These are phyloP conservation scores for Colletotrichum melonis DNA, from an alignment of 2,329 filamentous ascomycete genomes.

Conservation along the genomic window DNA sequence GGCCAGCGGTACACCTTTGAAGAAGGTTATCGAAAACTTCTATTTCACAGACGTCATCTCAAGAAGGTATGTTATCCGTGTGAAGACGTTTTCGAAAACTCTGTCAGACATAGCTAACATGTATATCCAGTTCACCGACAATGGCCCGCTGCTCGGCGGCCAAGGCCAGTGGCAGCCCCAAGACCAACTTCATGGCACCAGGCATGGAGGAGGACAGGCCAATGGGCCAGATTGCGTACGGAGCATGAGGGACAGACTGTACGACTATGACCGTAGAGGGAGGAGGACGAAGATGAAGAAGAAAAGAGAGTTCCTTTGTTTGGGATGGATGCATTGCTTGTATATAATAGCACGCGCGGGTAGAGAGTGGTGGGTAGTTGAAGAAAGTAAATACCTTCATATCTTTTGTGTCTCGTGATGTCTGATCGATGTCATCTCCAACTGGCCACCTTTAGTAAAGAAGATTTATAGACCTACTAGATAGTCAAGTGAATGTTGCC, in stretches of 20 bases:
- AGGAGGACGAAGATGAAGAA: conserved; percentile 45
- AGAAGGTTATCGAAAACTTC: conserved; percentile 93
- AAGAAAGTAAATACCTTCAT: conserved; percentile 38
- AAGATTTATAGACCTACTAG: too few relatives aligned
- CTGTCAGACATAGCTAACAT: conserved; percentile 26
- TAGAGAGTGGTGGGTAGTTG: conserved; percentile 29
- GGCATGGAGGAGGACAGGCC: conserved; percentile 73
- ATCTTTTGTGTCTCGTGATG: neutral
- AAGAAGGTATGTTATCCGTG: conserved; percentile 75
- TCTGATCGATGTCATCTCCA: neutral
- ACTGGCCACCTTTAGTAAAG: too few relatives aligned
- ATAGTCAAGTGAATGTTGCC: too few relatives aligned
- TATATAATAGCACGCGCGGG: conserved; percentile 51
- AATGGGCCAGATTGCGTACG: conserved; percentile 71
- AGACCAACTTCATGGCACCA: conserved; percentile 83
- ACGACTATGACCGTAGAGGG: conserved; percentile 42
- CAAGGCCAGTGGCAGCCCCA: conserved; percentile 83
- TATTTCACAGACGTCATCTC: conserved; percentile 98
- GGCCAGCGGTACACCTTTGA: conserved; percentile 77
- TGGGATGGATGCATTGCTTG: conserved; percentile 45
- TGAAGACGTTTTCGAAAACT: conserved; percentile 34
- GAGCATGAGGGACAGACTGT: conserved; percentile 55
- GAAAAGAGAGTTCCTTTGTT: conserved; percentile 48
- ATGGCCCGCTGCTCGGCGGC: conserved; percentile 98
- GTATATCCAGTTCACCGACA: conserved; percentile 78